Percentiles rank a stretch among this genome's conserved stretches.
Conservation (phyloP, 2,329 filamentous ascomycete genomes). For the Penicillium sp. region DNA sequence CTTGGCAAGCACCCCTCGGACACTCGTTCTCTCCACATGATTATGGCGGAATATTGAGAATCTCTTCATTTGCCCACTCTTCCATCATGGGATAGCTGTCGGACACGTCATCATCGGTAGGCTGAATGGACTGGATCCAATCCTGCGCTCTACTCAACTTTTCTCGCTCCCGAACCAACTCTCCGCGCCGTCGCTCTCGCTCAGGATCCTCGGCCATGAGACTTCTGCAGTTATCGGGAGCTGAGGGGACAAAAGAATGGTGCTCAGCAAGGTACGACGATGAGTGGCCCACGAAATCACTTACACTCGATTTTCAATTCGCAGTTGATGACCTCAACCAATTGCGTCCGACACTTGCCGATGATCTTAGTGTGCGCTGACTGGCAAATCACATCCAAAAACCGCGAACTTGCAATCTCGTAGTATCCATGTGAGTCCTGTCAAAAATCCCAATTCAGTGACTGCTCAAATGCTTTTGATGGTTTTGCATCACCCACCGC, state of each 20-base stretch:
- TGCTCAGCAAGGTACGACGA: too few relatives aligned
- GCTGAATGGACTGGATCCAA: slow-evolving; percentile 21
- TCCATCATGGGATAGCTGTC: neutral
- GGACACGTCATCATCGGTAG: neutral
- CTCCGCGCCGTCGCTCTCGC: slow-evolving; percentile 27
- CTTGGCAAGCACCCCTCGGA: too few relatives aligned
- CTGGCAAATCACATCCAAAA: slow-evolving; percentile 37
- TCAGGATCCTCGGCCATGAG: slow-evolving; percentile 36
- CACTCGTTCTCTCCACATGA: neutral
- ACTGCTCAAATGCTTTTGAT: neutral
- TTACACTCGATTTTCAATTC: slow-evolving; percentile 29
- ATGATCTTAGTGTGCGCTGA: slow-evolving; percentile 33
- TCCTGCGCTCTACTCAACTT: slow-evolving; percentile 32
- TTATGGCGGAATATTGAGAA: neutral
- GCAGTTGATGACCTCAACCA: slow-evolving; percentile 26
- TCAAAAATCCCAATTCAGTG: slow-evolving; percentile 6
- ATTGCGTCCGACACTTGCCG: slow-evolving; percentile 28
- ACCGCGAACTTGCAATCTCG: slow-evolving; percentile 34
- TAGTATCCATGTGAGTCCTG: slow-evolving; percentile 36
- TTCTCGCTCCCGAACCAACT: slow-evolving; percentile 27
- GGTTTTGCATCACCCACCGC: slow-evolving; percentile 26
- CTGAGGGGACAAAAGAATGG: slow-evolving; percentile 15
- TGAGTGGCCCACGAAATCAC: neutral
- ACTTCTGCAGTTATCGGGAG: slow-evolving; percentile 28
- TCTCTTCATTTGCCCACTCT: neutral